Evolutionary conservation across 345 rosid species (phyloP).

Genomic region (Triadica sebifera): DNA sequence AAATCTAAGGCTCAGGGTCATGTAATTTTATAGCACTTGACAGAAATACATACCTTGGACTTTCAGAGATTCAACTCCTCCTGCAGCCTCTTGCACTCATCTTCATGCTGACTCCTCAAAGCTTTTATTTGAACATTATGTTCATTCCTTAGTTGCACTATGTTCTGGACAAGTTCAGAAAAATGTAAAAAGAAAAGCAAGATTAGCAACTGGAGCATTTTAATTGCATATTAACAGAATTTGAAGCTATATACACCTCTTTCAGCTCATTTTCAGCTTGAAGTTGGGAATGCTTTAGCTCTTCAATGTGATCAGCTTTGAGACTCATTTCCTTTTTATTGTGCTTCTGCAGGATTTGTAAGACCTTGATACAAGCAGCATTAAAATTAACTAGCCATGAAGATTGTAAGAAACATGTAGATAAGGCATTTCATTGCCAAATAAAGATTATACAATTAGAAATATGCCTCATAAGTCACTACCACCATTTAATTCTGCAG

Average conservation of each 20-base stretch:
- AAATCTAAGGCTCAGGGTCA: slow-evolving; percentile 2
- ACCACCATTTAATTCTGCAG: neutral
- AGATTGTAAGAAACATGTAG: no score
- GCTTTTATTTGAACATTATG: slow-evolving; percentile 77
- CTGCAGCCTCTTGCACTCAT: slow-evolving; percentile 63
- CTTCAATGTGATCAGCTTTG: slow-evolving; percentile 58
- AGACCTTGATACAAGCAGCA: slow-evolving; percentile 38
- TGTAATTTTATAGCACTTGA: slow-evolving; percentile 15
- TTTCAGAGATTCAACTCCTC: slow-evolving; percentile 72
- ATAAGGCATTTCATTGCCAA: no score
- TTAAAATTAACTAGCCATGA: slow-evolving; percentile 13
- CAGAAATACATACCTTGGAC: slow-evolving; percentile 56
- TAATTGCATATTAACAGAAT: neutral
- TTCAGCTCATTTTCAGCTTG: slow-evolving; percentile 66
- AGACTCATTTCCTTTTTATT: slow-evolving; percentile 56
- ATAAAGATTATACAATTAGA: no score
- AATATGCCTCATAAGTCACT: slow-evolving; percentile 3
- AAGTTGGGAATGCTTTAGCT: slow-evolving; percentile 58
- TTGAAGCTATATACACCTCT: slow-evolving; percentile 43
- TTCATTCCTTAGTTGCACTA: slow-evolving; percentile 52
- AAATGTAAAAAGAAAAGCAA: neutral
- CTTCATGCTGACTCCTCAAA: slow-evolving; percentile 62
- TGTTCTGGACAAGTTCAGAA: slow-evolving; percentile 42
- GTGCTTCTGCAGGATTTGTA: slow-evolving; percentile 49
- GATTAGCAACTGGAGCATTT: slow-evolving; percentile 11